These are phyloP conservation scores for Talaromyces sp. DNA, from an alignment of 2,329 filamentous ascomycete species.

Conservation along the genomic window DNA sequence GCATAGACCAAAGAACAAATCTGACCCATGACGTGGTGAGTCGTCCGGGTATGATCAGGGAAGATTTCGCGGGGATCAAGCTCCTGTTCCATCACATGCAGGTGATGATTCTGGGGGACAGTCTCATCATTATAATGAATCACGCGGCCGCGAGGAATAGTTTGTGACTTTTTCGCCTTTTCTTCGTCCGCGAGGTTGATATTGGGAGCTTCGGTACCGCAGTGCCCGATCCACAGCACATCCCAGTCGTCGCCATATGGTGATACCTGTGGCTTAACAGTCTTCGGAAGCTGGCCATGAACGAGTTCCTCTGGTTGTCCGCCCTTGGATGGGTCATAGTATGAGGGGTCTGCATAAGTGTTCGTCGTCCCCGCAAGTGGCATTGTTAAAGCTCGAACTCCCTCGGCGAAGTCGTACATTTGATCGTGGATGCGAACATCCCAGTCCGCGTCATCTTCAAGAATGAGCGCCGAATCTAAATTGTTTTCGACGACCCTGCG, in stretches of 20 bases:
- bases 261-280: conserved; percentile 26
- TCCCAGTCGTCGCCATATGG: conserved; percentile 55
- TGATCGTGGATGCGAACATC: conserved; percentile 51
- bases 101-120: conserved; percentile 16
- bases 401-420: conserved; percentile 39
- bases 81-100: conserved; percentile 20
- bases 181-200: conserved; percentile 30
- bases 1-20: conserved; percentile 40
- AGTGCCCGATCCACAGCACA: conserved; percentile 52
- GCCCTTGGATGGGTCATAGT: conserved; percentile 13
- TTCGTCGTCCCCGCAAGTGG: conserved; percentile 21
- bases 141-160: conserved; percentile 21
- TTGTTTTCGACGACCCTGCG: conserved; percentile 44
- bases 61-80: conserved; percentile 21
- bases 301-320: conserved; percentile 15
- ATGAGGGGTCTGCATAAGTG: conserved; percentile 19
- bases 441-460: conserved; percentile 59
- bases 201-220: conserved; percentile 35
- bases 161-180: conserved; percentile 28
- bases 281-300: conserved; percentile 16
- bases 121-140: conserved; percentile 19
- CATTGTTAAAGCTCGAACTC: conserved; percentile 30
- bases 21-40: conserved; percentile 32
- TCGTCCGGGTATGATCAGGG: conserved; percentile 36
- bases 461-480: conserved; percentile 48